Conservation (phyloP, 202 grass and related monocot genomes). For the Dendrocalamus latiflorus region DNA sequence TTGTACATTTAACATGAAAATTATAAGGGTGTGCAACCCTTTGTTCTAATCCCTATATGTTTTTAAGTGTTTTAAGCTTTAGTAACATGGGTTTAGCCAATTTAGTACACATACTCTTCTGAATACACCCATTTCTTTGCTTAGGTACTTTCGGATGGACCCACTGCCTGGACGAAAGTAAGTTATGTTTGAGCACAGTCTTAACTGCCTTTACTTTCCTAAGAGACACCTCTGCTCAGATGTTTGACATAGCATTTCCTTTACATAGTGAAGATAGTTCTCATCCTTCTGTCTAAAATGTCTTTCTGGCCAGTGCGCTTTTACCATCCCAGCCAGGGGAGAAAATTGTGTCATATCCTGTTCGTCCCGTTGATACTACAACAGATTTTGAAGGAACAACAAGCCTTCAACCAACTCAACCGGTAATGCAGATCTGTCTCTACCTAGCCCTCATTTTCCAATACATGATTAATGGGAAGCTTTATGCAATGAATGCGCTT, state of each 20-base stretch:
- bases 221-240: not conserved
- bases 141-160: constrained; percentile 95
- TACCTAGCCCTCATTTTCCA: constrained; percentile 11
- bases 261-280: constrained; percentile 2
- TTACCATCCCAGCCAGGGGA: constrained; percentile 76
- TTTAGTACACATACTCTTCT: constrained; percentile 16
- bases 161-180: constrained; percentile 95
- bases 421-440: constrained; percentile 43
- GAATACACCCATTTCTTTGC: constrained; percentile 11
- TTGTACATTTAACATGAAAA: not conserved
- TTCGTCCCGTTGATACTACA: constrained; percentile 87
- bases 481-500: constrained; percentile 1
- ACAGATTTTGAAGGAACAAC: constrained; percentile 98
- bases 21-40: not conserved
- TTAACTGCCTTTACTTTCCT: not conserved
- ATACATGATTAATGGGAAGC: not conserved
- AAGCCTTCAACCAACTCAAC: constrained; percentile 87
- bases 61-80: not conserved
- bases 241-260: constrained; percentile 32
- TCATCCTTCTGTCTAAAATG: constrained; percentile 17
- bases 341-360: constrained; percentile 73
- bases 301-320: constrained; percentile 65
- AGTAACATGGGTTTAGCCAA: not conserved
- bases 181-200: constrained; percentile 37
- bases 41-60: not conserved